Percentiles rank a stretch among this genome's conserved stretches.
phyloP scores from a whole-genome alignment of 805 yeast species.

The Starmerella davenportii region DNA sequence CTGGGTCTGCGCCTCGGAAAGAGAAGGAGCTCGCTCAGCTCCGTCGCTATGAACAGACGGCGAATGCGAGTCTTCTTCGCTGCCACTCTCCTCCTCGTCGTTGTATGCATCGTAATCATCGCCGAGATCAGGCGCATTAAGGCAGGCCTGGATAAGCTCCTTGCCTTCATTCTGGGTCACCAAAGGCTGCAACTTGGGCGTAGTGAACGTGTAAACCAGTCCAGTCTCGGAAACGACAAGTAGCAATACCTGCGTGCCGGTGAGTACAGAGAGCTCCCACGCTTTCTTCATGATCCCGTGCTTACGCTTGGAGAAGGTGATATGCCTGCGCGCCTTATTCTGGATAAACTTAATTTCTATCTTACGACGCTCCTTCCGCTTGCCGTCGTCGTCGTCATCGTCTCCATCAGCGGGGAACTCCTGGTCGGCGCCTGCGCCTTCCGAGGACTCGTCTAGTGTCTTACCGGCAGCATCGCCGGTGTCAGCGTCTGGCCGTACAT shows the following conservation, averaged over 20 bases:
- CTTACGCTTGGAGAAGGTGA: constrained; percentile 92
- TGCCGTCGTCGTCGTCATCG: constrained; percentile 32
- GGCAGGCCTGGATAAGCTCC: constrained; percentile 87
- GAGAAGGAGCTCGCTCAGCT: background rate
- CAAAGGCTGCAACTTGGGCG: constrained; percentile 96
- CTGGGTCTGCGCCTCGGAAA: constrained; percentile 11
- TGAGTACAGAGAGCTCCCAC: constrained; percentile 87
- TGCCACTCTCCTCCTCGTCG: constrained; percentile 13
- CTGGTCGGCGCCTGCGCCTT: constrained; percentile 9
- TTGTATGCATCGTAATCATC: constrained; percentile 8
- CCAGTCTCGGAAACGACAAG: constrained; percentile 98
- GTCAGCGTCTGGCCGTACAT: background rate
- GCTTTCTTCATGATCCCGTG: constrained; percentile 99
- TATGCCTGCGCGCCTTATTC: constrained; percentile 94
- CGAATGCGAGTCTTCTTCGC: background rate
- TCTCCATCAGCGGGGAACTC: constrained; percentile 20
- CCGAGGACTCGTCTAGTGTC: background rate
- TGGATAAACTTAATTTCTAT: constrained; percentile 94
- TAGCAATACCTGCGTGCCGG: constrained; percentile 91
- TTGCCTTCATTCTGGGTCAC: constrained; percentile 96
- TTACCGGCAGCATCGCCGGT: background rate
- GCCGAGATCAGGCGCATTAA: constrained; percentile 81
- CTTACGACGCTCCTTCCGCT: constrained; percentile 53
- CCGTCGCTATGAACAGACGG: background rate
- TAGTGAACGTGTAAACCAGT: constrained; percentile 90